Percentiles rank a stretch among this genome's conserved stretches.
phyloP scores from a whole-genome alignment of 1,284 basidiomycete species.

The Cystobasidiaceae sp. region DNA sequence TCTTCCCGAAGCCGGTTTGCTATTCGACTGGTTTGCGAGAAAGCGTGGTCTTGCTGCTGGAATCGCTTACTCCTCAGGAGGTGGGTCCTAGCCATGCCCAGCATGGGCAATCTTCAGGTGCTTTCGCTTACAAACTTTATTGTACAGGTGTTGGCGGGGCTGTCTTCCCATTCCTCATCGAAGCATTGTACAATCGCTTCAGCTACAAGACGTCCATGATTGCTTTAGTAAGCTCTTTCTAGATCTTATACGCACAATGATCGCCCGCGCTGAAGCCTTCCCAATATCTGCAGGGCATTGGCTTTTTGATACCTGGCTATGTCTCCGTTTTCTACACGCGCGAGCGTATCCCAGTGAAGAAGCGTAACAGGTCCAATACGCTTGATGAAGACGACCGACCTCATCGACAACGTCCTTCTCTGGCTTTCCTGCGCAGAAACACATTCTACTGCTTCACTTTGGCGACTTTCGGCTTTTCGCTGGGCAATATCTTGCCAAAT shows the following conservation, averaged over 20 bases:
- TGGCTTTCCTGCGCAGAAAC: conserved; percentile 39
- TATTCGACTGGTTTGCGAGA: conserved; percentile 47
- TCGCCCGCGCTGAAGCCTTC: not conserved
- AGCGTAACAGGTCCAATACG: not conserved
- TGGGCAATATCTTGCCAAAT: conserved; percentile 47
- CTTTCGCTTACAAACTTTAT: not conserved
- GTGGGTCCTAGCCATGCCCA: not conserved
- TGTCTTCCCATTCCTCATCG: conserved; percentile 46
- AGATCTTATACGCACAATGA: not conserved
- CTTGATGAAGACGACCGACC: not conserved
- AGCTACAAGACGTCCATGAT: conserved; percentile 48
- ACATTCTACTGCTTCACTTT: conserved; percentile 40
- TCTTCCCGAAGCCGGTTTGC: conserved; percentile 45
- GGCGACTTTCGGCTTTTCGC: conserved; percentile 43
- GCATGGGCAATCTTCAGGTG: not conserved
- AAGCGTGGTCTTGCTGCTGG: conserved; percentile 46
- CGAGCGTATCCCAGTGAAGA: conserved; percentile 43
- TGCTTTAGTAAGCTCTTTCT: conserved; percentile 35
- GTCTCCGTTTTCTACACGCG: conserved; percentile 44
- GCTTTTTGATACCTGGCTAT: conserved; percentile 39
- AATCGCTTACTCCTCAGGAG: conserved; percentile 45
- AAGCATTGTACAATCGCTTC: conserved; percentile 42
- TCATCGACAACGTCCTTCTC: conserved; percentile 30
- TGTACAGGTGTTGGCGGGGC: conserved; percentile 40
- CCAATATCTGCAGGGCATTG: conserved; percentile 33